Evolutionary conservation across 2,329 filamentous ascomycete species (phyloP).

Genomic region (Alternaria hordeiaustralica): DNA sequence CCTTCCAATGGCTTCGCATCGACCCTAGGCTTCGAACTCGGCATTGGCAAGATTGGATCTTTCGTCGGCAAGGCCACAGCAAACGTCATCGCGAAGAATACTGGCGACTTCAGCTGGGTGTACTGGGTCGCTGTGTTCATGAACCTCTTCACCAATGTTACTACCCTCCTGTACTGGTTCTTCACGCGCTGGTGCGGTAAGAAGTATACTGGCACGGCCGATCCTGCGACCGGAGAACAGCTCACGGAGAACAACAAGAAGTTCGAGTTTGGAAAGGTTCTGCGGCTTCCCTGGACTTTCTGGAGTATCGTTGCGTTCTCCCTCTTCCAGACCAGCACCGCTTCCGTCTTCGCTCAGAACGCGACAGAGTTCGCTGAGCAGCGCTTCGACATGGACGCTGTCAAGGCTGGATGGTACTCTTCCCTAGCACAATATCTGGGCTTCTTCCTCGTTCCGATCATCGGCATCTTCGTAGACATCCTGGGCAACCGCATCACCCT

Average conservation of each 20-base stretch:
- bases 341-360: slow-evolving; percentile 62
- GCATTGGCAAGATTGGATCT: slow-evolving; percentile 65
- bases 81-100: slow-evolving; percentile 65
- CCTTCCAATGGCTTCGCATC: slow-evolving; percentile 68
- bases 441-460: slow-evolving; percentile 64
- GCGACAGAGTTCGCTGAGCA: slow-evolving; percentile 67
- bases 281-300: slow-evolving; percentile 66
- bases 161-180: slow-evolving; percentile 61
- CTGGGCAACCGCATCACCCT: slow-evolving; percentile 60
- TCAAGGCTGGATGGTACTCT: slow-evolving; percentile 67
- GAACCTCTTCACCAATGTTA: slow-evolving; percentile 67
- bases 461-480: slow-evolving; percentile 65
- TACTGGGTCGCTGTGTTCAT: slow-evolving; percentile 69
- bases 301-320: slow-evolving; percentile 64
- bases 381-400: slow-evolving; percentile 61
- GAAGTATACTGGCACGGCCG: slow-evolving; percentile 56
- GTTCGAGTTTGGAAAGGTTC: slow-evolving; percentile 62
- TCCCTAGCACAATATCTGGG: slow-evolving; percentile 61
- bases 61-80: slow-evolving; percentile 67
- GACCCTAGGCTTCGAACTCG: slow-evolving; percentile 66
- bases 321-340: slow-evolving; percentile 65
- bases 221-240: slow-evolving; percentile 64
- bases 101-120: slow-evolving; percentile 67
- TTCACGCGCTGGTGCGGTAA: slow-evolving; percentile 61
- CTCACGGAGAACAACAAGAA: slow-evolving; percentile 67